Base-by-base conservation (phyloP, 805 yeast species). In the Zygosaccharomyces rouxii region DNA sequence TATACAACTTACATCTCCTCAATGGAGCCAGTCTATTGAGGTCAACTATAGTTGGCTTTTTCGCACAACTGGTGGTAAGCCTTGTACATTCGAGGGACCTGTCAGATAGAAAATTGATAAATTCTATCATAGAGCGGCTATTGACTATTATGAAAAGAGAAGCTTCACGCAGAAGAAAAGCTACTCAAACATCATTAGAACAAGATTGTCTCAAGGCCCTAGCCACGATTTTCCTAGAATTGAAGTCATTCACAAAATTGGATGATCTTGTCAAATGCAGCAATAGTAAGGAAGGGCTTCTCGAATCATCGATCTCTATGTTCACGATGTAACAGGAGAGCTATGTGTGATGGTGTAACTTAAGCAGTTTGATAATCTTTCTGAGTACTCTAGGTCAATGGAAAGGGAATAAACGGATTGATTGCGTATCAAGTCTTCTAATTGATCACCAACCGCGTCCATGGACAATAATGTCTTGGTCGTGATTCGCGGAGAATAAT, bases 1-100 rank as follows among this genome's bases (percentile, higher is more conserved):
- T 62, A 13, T 57, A 55, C 51, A 62, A 62, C 38, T 44, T 62
- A 21, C 60, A 59, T 29, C 45, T 60, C 16, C 19, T 56, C 16
- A 53, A 52, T 31, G 51, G 49, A 22, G 52, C 44, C 22, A 39
- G 39, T 7, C n/a, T 47, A 19, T 29, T 62, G 13, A 56, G 38
- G 38, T n/a, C 43, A 6, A 43, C 48, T 10, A 50, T 52, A 6
- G 29, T 59, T 4, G 48, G 41, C 25, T 37, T 58, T 13, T 39
- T 60, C n/a, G 54, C 64, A 7, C 47, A 40, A 10, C 42, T 57
- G 10, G 50, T 46, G 16, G 14, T 49, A 48, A 29, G 44, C 50
- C 30, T 49, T 41, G 13, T 19, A 19, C 26, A 19, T 30, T 39
- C 52, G 10, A 9, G n/a, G 14, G 44, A 42, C 13, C 14, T 29